These are phyloP conservation scores for Globisporangium spinosum DNA, from an alignment of 352 stramenopile species.

Conservation along the genomic window DNA sequence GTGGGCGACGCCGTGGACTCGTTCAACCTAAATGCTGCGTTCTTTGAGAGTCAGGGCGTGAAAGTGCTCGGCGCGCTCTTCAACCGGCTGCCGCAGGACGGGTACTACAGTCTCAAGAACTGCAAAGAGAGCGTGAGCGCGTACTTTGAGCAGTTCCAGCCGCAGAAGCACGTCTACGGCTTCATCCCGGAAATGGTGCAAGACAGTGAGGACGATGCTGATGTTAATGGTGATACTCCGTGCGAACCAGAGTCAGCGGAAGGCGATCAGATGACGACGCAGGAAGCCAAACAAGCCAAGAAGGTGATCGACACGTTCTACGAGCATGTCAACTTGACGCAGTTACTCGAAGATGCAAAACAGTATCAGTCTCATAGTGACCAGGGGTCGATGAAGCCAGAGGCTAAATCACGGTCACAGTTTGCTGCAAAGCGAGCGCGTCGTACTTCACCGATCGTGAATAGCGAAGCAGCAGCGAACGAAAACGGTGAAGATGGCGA, in stretches of 20 bases:
- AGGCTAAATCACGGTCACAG: background rate
- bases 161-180: constrained; percentile 67
- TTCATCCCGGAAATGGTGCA: constrained; percentile 77
- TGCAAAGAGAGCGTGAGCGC: constrained; percentile 84
- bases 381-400: background rate
- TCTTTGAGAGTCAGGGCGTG: constrained; percentile 90
- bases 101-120: constrained; percentile 94
- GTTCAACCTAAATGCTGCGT: constrained; percentile 96
- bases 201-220: constrained; percentile 8
- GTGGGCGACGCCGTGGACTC: constrained; percentile 97
- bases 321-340: constrained; percentile 31
- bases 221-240: background rate
- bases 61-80: constrained; percentile 96
- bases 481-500: background rate
- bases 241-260: background rate
- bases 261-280: constrained; percentile 20
- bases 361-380: constrained; percentile 15
- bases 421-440: constrained; percentile 2
- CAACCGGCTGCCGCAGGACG: constrained; percentile 90
- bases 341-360: constrained; percentile 31
- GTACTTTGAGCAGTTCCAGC: constrained; percentile 90
- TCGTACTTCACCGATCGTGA: background rate
- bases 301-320: constrained; percentile 42
- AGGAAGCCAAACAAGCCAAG: constrained; percentile 20
- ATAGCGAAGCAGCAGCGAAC: background rate